Evolutionary conservation across 2,329 filamentous ascomycete genomes (phyloP), one percentile per base, ranked within the genome.

Genomic region (Neoascochyta sp.): DNA sequence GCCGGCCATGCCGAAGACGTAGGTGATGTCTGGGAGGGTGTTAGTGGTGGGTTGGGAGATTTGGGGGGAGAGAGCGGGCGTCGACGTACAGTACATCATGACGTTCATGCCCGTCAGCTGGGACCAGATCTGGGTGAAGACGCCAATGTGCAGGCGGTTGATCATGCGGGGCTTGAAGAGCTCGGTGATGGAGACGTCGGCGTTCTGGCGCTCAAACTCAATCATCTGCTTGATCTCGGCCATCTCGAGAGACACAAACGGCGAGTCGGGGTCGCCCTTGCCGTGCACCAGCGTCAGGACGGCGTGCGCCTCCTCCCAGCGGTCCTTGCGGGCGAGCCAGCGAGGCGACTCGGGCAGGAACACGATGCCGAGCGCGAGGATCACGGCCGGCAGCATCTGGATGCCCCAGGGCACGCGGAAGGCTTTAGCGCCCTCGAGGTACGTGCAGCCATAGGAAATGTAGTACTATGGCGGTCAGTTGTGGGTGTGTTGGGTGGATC

Each of bases 91-190:
- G 41, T 55, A 60, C 57, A 76, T 80, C 82, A 78, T 81, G 20
- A 77, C 80, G 49, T 86, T 86, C 81, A 85, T 86, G 11, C 83
- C 83, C 1, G 81, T 85, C 26, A 87, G 63, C 54, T 88, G 83
- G 8, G 74, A 79, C 83, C 83, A 84, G 48, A 87, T 80, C 62
- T 87, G 83, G 1, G 73, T 81, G 56, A 83, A 86, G 22, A 86
- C 52, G 40, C 81, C 83, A 41, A 85, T 80, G 43, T 80, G 68
- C 7, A 81, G 83, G 16, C 83, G 75, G 63, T 86, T 82, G 55
- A 86, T 70, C 78, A 86, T 86, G n/a, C 68, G 67, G 2, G 83
- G 83, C 45, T 73, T 75, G 64, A 92, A 74, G 1, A 92, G 73
- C 53, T 90, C 83, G 2, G 80, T 45, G 54, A 84, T 86, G 7